Conservation (phyloP, 2,329 filamentous ascomycete genomes). For the Phoma sp. region DNA sequence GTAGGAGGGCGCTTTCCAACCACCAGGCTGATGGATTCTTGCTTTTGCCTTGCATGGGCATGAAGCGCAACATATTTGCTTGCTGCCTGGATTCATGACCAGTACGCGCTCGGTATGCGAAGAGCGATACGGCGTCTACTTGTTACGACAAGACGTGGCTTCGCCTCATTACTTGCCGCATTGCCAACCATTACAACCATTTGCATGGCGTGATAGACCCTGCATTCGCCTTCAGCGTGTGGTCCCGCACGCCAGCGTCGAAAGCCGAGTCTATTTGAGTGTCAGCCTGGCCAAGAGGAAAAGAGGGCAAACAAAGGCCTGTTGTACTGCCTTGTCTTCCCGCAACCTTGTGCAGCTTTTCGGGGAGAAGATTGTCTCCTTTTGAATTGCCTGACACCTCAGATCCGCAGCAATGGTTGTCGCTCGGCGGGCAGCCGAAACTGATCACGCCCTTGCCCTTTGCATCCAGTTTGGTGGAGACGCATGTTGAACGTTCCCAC, state of each 20-base stretch:
- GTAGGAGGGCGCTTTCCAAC: constrained; percentile 1
- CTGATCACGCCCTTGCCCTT: constrained; percentile 15
- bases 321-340: constrained; percentile 16
- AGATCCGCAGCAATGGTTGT: constrained; percentile 10
- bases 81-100: constrained; percentile 6
- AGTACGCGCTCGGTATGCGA: constrained; percentile 18
- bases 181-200: constrained; percentile 17
- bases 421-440: constrained; percentile 5
- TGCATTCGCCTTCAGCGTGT: constrained; percentile 3
- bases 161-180: constrained; percentile 14
- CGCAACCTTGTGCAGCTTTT: neutral
- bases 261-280: constrained; percentile 3
- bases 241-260: constrained; percentile 1
- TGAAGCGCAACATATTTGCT: constrained; percentile 21
- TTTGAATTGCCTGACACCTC: constrained; percentile 17
- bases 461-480: constrained; percentile 24
- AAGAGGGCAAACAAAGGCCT: constrained; percentile 11
- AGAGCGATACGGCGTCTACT: constrained; percentile 19
- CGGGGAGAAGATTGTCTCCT: neutral
- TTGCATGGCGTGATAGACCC: constrained; percentile 14
- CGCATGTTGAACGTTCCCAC: constrained; percentile 30
- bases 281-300: constrained; percentile 9
- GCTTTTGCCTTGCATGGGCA: constrained; percentile 15
- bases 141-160: constrained; percentile 26
- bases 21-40: constrained; percentile 11